A percentile compares a stretch with the other conserved stretches of the same genome.
Conservation (phyloP, 139 green algal genomes). For the Coelastrella sp. region DNA sequence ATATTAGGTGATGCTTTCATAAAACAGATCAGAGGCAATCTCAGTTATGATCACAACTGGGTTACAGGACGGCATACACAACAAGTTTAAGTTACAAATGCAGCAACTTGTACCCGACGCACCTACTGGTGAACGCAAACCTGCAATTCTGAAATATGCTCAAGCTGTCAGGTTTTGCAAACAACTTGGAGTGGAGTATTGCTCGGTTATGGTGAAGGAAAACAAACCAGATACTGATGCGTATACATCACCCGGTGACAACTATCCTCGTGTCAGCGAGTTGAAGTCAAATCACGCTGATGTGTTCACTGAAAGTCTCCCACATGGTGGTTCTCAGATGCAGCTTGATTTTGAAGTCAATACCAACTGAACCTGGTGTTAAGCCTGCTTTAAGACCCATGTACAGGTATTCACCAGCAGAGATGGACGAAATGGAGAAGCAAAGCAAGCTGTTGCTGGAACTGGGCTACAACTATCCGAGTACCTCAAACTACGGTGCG, state of each 20-base stretch:
- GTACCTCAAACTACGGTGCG: slow-evolving; percentile 46
- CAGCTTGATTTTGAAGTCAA: neutral
- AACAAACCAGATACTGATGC: neutral
- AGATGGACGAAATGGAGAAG: neutral
- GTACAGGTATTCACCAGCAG: neutral
- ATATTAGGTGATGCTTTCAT: neutral
- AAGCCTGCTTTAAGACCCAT: neutral
- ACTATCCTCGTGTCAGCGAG: neutral
- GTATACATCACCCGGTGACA: neutral
- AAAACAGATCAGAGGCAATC: neutral
- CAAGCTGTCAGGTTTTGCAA: neutral
- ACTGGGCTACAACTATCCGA: slow-evolving; percentile 38
- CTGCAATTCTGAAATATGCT: neutral
- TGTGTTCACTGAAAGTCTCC: neutral
- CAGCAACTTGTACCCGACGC: neutral
- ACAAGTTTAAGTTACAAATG: neutral
- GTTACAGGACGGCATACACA: neutral
- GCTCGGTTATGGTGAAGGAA: neutral
- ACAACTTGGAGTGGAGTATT: neutral
- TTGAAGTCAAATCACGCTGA: neutral
- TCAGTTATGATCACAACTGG: neutral
- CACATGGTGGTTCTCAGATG: neutral
- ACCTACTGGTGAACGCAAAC: neutral
- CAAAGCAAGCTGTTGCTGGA: neutral
- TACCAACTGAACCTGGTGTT: neutral